Evolutionary conservation across 495 filamentous ascomycete species (phyloP).

Genomic region (Annulohypoxylon nitens): DNA sequence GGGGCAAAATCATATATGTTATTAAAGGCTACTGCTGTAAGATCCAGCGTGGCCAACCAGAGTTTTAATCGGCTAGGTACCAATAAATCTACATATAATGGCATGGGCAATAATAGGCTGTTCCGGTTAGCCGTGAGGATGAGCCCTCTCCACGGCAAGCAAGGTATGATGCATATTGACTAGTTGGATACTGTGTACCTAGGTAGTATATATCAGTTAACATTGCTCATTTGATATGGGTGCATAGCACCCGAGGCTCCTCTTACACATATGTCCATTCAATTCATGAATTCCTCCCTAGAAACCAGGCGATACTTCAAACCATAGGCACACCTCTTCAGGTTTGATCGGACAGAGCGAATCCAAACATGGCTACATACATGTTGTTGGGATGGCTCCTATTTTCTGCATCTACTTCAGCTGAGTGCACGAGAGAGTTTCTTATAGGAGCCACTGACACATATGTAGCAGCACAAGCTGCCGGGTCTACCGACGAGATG

Average conservation of each 20-base stretch:
- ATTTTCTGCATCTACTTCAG: constrained; percentile 33
- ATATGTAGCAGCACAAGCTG: constrained; percentile 52
- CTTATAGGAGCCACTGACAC: constrained; percentile 48
- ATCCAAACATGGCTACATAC: constrained; percentile 18
- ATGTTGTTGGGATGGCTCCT: constrained; percentile 30
- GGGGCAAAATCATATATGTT: too few species aligned
- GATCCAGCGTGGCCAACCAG: too few species aligned
- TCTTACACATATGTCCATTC: too few species aligned
- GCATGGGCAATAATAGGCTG: constrained; percentile 33
- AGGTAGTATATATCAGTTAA: constrained; percentile 13
- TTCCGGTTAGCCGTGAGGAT: constrained; percentile 9
- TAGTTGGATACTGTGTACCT: background rate
- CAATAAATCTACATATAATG: constrained; percentile 23
- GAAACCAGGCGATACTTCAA: too few species aligned
- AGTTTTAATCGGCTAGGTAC: background rate
- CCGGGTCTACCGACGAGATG: constrained; percentile 37
- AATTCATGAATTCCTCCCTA: too few species aligned
- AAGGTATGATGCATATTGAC: background rate
- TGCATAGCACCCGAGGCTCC: background rate
- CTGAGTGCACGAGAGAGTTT: constrained; percentile 52
- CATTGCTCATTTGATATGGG: background rate
- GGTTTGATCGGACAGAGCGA: background rate
- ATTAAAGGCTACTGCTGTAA: too few species aligned
- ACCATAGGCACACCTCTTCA: too few species aligned
- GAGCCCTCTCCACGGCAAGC: constrained; percentile 1